A percentile compares a stretch with the other conserved stretches of the same genome.
These are phyloP conservation scores for Botrytis cinerea DNA, from an alignment of 2,329 filamentous ascomycete species.

Conservation along the genomic window DNA sequence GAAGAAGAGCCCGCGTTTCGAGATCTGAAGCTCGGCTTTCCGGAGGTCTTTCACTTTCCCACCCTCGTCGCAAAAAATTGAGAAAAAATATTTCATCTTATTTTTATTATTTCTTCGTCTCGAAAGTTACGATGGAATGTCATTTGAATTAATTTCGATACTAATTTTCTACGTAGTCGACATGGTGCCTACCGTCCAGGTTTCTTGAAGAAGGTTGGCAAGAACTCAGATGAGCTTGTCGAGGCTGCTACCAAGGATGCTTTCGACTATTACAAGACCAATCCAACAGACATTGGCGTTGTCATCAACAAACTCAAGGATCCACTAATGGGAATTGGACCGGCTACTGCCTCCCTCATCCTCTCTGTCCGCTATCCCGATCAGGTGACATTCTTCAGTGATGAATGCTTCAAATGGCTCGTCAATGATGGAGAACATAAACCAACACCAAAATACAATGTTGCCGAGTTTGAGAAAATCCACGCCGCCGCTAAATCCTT, in stretches of 20 bases:
- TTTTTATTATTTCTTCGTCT: conserved; percentile 6
- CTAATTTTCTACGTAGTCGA: conserved; percentile 29
- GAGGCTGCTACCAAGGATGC: conserved; percentile 54
- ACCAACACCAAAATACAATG: conserved; percentile 65
- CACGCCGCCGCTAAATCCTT: conserved; percentile 48
- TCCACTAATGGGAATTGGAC: conserved; percentile 70
- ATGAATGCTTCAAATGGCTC: conserved; percentile 76
- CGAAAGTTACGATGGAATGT: neutral
- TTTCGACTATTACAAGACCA: conserved; percentile 49
- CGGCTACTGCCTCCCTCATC: conserved; percentile 75
- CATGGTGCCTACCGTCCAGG: conserved; percentile 65
- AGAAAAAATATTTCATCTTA: neutral
- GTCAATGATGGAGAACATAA: conserved; percentile 53
- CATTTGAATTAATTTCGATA: neutral
- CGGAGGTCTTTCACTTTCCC: conserved; percentile 4
- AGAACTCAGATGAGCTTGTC: conserved; percentile 55
- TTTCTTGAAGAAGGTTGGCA: conserved; percentile 56
- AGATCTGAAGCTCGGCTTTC: neutral
- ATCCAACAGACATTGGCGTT: conserved; percentile 42
- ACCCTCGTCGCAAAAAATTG: conserved; percentile 5
- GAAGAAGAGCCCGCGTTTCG: neutral
- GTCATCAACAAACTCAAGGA: conserved; percentile 57
- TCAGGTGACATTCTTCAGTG: conserved; percentile 72
- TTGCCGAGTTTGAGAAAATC: conserved; percentile 66
- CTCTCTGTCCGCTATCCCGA: conserved; percentile 64